These are phyloP conservation scores for Phytopythium chamaehyphon DNA, from an alignment of 352 stramenopile species.

Conservation along the genomic window DNA sequence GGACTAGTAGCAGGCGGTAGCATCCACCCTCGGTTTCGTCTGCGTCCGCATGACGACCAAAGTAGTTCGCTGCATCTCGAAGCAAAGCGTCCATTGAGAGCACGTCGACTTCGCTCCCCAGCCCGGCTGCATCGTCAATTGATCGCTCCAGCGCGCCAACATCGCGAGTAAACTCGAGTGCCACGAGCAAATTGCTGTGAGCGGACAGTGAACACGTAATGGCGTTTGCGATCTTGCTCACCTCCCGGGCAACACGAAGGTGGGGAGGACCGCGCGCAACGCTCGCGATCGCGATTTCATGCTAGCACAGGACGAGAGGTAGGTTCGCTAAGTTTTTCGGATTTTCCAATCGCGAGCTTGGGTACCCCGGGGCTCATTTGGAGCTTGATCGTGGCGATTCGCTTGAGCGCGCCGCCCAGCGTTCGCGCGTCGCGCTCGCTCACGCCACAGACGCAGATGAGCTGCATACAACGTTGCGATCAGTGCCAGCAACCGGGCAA, in stretches of 20 bases:
- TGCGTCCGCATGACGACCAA: conserved; percentile 8
- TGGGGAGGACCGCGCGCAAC: conserved; percentile 9
- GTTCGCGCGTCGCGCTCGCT: conserved; percentile 15
- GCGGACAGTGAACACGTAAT: neutral
- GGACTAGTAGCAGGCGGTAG: conserved; percentile 28
- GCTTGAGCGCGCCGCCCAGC: conserved; percentile 33
- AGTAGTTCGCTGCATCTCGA: conserved; percentile 23
- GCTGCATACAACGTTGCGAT: conserved; percentile 12
- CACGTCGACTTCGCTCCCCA: conserved; percentile 5
- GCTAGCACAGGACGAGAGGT: too few species aligned
- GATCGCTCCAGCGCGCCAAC: conserved; percentile 15
- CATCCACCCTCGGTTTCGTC: neutral
- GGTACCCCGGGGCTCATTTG: conserved; percentile 40
- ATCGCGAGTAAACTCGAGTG: conserved; percentile 35
- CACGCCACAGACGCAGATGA: conserved; percentile 45
- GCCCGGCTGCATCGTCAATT: conserved; percentile 13
- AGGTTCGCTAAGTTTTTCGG: too few species aligned
- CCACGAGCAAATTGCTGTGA: conserved; percentile 2
- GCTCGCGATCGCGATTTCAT: conserved; percentile 34
- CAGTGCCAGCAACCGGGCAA: neutral
- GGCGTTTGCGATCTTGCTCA: conserved; percentile 1
- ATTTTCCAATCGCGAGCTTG: too few species aligned
- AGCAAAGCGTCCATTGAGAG: conserved; percentile 33
- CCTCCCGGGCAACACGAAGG: conserved; percentile 32
- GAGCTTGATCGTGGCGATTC: conserved; percentile 43